phyloP scores from a whole-genome alignment of 352 stramenopile genomes.

The Phytophthora hibernalis region DNA sequence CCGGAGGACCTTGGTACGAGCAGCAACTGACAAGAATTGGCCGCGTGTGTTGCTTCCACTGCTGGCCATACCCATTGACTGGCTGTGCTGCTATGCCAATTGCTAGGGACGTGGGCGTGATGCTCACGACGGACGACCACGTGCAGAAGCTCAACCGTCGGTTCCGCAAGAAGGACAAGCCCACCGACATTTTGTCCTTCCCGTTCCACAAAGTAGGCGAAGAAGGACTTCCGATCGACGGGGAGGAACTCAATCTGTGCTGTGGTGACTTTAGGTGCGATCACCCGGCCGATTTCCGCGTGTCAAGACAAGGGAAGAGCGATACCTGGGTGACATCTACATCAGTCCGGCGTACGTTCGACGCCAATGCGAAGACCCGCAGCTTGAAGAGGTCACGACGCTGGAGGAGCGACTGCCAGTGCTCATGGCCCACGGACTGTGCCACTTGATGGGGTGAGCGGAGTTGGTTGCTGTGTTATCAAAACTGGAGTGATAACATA shows the following conservation, averaged over 20 bases:
- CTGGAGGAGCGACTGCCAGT: conserved; percentile 76
- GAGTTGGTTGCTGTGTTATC: background rate
- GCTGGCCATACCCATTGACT: conserved; percentile 4
- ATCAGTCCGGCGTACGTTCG: conserved; percentile 85
- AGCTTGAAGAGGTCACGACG: conserved; percentile 61
- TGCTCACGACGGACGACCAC: conserved; percentile 82
- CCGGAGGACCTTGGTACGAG: conserved; percentile 67
- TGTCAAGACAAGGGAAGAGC: conserved; percentile 57
- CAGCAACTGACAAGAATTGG: conserved; percentile 12
- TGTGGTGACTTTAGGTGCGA: conserved; percentile 47
- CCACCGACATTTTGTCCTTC: conserved; percentile 87
- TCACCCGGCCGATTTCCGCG: conserved; percentile 66
- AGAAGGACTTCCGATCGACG: conserved; percentile 6
- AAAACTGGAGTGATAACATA: conserved; percentile 16
- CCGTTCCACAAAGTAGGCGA: conserved; percentile 76
- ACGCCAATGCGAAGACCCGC: conserved; percentile 64
- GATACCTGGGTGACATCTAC: conserved; percentile 87
- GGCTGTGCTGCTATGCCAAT: conserved; percentile 2
- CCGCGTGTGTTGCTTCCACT: background rate
- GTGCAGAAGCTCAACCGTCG: conserved; percentile 79
- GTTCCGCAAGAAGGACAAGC: conserved; percentile 80
- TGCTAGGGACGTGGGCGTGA: conserved; percentile 74
- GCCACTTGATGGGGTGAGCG: conserved; percentile 80
- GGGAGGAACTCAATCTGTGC: conserved; percentile 5
- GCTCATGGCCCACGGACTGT: conserved; percentile 81